Percentiles rank a stretch among this genome's conserved stretches.
phyloP scores from a whole-genome alignment of 257 asterid species.

The Salvia splendens region DNA sequence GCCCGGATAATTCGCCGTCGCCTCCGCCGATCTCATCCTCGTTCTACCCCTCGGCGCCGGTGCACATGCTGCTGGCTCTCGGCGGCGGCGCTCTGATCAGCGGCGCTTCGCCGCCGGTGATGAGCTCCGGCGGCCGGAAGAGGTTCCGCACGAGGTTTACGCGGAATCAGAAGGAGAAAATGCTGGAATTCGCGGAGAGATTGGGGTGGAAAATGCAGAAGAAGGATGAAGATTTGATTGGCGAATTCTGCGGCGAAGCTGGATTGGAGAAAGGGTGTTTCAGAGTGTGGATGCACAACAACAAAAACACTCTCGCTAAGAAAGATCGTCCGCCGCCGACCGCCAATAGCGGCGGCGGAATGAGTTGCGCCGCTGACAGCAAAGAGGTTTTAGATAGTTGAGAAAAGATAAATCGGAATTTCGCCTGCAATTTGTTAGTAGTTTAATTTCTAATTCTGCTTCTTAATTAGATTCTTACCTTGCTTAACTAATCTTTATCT shows the following conservation, averaged over 20 bases:
- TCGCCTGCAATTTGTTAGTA: conserved; percentile 23
- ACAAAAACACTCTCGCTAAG: conserved; percentile 55
- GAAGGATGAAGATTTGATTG: conserved; percentile 57
- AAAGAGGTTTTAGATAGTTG: not conserved
- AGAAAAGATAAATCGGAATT: no score
- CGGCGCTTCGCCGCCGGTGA: not conserved
- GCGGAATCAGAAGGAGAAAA: conserved; percentile 59
- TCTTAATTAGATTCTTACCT: conserved; percentile 2
- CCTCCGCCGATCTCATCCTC: conserved; percentile 57
- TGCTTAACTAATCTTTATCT: not conserved
- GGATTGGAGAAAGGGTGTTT: conserved; percentile 68
- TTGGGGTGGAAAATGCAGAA: conserved; percentile 81
- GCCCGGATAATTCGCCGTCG: conserved; percentile 46
- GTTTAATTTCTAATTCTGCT: conserved; percentile 30
- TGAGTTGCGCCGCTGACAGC: not conserved
- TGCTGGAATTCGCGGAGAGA: conserved; percentile 66
- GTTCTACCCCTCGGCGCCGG: conserved; percentile 57
- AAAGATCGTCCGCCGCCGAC: conserved; percentile 44
- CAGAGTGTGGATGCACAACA: conserved; percentile 92
- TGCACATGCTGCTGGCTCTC: conserved; percentile 53
- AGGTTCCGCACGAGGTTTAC: conserved; percentile 73
- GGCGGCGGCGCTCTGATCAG: not conserved
- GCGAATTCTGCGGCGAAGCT: conserved; percentile 49
- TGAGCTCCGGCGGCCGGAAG: conserved; percentile 33
- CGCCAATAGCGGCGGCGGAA: not conserved